Base-by-base conservation (phyloP, 2,329 filamentous ascomycete genomes). In the Byssothecium circinans region DNA sequence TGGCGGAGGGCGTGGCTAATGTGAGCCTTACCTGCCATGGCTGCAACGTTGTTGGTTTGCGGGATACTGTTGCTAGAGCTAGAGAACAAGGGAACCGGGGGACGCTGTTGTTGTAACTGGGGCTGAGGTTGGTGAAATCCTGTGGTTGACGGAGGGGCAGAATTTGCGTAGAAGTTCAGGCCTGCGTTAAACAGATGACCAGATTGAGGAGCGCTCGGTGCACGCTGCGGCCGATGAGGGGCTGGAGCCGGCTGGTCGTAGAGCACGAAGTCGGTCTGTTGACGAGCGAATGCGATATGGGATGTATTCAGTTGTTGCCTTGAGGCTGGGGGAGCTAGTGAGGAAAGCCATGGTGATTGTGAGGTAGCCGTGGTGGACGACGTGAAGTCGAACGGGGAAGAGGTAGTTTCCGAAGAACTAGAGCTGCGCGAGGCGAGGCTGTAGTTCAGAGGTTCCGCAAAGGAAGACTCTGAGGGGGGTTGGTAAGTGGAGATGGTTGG, bases 291-390 rank as follows among this genome's bases (percentile, higher is more conserved):
- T 62, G 67, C 69, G 62, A 68, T 69, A 67, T 71, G 64, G 62
- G 62, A 62, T 50, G 62, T 66, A 59, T 61, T 66, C 61, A 78
- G 75, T 71, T 75, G 78, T 71, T 75, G 75, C 72, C 74, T 68
- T 73, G 70, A 69, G 73, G 76, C 72, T 74, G 72, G 64, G 68
- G 75, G 66, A 72, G 76, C 71, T 74, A 76, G 72, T 82, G 84
- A 84, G 81, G 86, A 82, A 84, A 81, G 86, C 88, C 88, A 91
- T 91, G 81, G 65, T 90, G 84, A 83, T 68, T 75, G 72, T 72
- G 74, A 71, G 73, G 84, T 82, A 88, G 87, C 87, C 87, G 87
- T 91, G 81, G 81, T 90, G 86, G 86, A 86, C 85, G 88, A 84
- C 82, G 78, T 68, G 62, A 80, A 82, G 82, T 86, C 85, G 83